These are phyloP conservation scores for Clonostachys chloroleuca DNA, from an alignment of 2,329 filamentous ascomycete genomes.

Conservation along the genomic window DNA sequence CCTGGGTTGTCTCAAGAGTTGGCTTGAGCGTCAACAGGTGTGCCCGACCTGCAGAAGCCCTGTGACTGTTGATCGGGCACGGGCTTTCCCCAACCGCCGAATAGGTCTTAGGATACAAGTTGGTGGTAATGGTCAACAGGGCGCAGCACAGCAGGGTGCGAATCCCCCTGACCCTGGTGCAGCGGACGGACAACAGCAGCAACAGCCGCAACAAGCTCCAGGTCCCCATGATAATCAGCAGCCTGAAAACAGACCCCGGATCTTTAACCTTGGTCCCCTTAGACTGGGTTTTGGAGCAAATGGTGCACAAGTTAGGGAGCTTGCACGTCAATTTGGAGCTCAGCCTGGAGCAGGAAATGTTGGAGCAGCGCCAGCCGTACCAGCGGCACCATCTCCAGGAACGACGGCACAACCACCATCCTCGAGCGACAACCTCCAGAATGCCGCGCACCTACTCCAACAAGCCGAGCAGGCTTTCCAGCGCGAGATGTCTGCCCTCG, in stretches of 20 bases:
- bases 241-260: slow-evolving; percentile 39
- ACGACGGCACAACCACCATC: slow-evolving; percentile 5
- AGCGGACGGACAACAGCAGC: slow-evolving; percentile 5
- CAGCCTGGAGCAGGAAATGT: slow-evolving; percentile 48
- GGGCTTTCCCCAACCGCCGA: slow-evolving; percentile 11
- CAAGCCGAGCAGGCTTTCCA: slow-evolving; percentile 66
- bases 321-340: slow-evolving; percentile 58
- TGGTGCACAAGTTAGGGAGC: slow-evolving; percentile 60
- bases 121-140: slow-evolving; percentile 10
- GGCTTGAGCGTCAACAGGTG: slow-evolving; percentile 95
- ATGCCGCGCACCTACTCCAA: slow-evolving; percentile 56
- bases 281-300: slow-evolving; percentile 74
- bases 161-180: not conserved
- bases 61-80: slow-evolving; percentile 42
- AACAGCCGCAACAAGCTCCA: slow-evolving; percentile 3
- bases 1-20: slow-evolving; percentile 90
- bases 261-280: slow-evolving; percentile 72
- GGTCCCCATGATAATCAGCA: not conserved
- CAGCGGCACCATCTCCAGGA: slow-evolving; percentile 8
- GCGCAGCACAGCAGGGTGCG: not conserved
- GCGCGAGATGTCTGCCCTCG: slow-evolving; percentile 60
- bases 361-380: slow-evolving; percentile 22
- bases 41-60: slow-evolving; percentile 91
- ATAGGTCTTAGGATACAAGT: slow-evolving; percentile 23
- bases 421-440: slow-evolving; percentile 6